Percentiles rank a stretch among this genome's conserved stretches.
These are phyloP conservation scores for Diaporthe citriasiana DNA, from an alignment of 2,329 filamentous ascomycete species.

Conservation along the genomic window DNA sequence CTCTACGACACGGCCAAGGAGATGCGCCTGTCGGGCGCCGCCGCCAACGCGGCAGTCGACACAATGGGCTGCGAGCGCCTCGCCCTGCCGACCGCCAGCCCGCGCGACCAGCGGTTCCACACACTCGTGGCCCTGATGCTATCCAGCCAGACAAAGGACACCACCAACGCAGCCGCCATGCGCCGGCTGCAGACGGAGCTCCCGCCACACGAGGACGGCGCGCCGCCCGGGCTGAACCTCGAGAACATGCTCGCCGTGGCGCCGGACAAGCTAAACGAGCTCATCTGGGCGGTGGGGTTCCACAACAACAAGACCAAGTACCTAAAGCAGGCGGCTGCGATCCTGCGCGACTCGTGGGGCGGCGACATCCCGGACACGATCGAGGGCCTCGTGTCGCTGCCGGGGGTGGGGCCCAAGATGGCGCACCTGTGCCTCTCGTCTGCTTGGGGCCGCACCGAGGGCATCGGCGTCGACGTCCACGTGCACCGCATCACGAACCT, in stretches of 20 bases:
- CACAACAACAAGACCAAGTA: slow-evolving; percentile 93
- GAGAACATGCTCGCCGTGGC: slow-evolving; percentile 82
- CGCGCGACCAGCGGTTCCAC: slow-evolving; percentile 80
- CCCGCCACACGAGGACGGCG: slow-evolving; percentile 62
- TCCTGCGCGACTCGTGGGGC: slow-evolving; percentile 77
- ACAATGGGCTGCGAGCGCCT: slow-evolving; percentile 95
- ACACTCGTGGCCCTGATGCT: slow-evolving; percentile 92
- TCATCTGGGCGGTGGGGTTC: slow-evolving; percentile 90
- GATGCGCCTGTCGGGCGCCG: slow-evolving; percentile 74
- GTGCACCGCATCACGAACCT: slow-evolving; percentile 95
- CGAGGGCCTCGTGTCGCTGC: slow-evolving; percentile 80
- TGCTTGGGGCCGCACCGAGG: slow-evolving; percentile 73
- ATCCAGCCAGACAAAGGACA: slow-evolving; percentile 93
- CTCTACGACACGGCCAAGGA: slow-evolving; percentile 83
- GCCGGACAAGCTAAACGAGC: slow-evolving; percentile 74
- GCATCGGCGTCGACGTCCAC: slow-evolving; percentile 95
- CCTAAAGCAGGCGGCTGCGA: slow-evolving; percentile 80
- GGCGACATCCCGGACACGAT: slow-evolving; percentile 87
- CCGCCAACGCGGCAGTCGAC: slow-evolving; percentile 88
- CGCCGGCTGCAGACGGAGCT: slow-evolving; percentile 82
- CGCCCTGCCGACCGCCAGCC: slow-evolving; percentile 65
- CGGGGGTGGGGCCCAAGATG: slow-evolving; percentile 96
- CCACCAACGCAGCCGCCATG: slow-evolving; percentile 89
- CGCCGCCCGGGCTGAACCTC: slow-evolving; percentile 73
- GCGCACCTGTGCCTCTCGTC: slow-evolving; percentile 88